A percentile compares a stretch with the other conserved stretches of the same genome.
Conservation (phyloP, 1,139 yeast species). For the Candida gigantensis region DNA sequence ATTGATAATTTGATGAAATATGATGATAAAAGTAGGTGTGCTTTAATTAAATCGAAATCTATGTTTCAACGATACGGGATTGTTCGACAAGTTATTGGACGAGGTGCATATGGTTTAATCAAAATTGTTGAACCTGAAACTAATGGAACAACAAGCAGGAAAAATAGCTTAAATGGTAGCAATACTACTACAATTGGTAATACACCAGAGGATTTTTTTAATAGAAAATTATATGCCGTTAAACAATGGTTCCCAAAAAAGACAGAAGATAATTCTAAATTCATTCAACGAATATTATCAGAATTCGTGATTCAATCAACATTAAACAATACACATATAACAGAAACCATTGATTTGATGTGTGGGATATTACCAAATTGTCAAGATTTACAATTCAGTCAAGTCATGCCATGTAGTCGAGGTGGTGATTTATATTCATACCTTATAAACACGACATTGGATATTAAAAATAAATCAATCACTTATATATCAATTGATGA, state of each 20-base stretch:
- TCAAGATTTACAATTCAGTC: constrained; percentile 54
- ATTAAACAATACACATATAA: constrained; percentile 67
- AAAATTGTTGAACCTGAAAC: constrained; percentile 61
- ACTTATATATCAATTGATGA: constrained; percentile 42
- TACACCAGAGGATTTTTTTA: too few species aligned
- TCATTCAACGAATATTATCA: constrained; percentile 67
- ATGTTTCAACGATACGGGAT: constrained; percentile 68
- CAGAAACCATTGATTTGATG: constrained; percentile 70
- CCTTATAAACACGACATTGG: constrained; percentile 81
- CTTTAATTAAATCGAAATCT: constrained; percentile 26
- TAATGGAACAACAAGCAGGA: constrained; percentile 7
- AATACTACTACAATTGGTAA: too few species aligned
- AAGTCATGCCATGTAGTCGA: constrained; percentile 67
- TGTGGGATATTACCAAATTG: constrained; percentile 27
- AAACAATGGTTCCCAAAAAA: constrained; percentile 55
- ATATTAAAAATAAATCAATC: constrained; percentile 54
- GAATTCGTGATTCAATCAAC: constrained; percentile 78
- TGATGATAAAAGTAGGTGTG: constrained; percentile 17
- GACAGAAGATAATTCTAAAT: constrained; percentile 56
- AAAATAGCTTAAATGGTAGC: too few species aligned
- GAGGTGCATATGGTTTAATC: constrained; percentile 86
- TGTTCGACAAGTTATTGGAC: constrained; percentile 79
- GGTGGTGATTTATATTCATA: constrained; percentile 93
- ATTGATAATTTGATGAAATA: constrained; percentile 26
- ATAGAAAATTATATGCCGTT: constrained; percentile 56